Percentiles rank a stretch among this genome's conserved stretches.
Evolutionary conservation across 1,139 yeast genomes (phyloP).

Genomic region (Debaryomyces sp.): DNA sequence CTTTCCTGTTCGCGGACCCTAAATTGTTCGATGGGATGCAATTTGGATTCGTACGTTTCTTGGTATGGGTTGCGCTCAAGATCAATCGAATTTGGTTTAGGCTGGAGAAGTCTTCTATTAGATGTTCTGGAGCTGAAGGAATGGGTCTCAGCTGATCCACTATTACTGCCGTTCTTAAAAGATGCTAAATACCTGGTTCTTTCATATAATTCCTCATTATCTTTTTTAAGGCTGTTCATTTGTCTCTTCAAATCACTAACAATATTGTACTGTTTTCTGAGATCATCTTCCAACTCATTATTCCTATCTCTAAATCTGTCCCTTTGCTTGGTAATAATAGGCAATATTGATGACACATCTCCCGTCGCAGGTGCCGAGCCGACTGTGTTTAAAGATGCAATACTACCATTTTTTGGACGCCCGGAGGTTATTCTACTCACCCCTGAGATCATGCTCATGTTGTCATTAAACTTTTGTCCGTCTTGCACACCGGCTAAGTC

Average conservation of each 20-base stretch:
- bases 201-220: slow-evolving; percentile 80
- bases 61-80: slow-evolving; percentile 63
- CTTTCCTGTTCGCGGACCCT: slow-evolving; percentile 78
- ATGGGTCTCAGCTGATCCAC: slow-evolving; percentile 14
- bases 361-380: slow-evolving; percentile 27
- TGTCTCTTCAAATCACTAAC: slow-evolving; percentile 68
- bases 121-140: slow-evolving; percentile 16
- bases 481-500: slow-evolving; percentile 64
- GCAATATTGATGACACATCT: slow-evolving; percentile 61
- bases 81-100: slow-evolving; percentile 42
- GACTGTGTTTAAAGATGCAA: slow-evolving; percentile 33
- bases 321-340: slow-evolving; percentile 91
- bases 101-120: slow-evolving; percentile 30
- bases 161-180: slow-evolving; percentile 27
- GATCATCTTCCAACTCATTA: slow-evolving; percentile 80
- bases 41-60: slow-evolving; percentile 70
- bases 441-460: slow-evolving; percentile 70
- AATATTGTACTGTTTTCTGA: slow-evolving; percentile 57
- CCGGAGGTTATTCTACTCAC: slow-evolving; percentile 47
- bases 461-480: slow-evolving; percentile 51
- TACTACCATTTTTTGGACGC: slow-evolving; percentile 32
- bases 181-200: slow-evolving; percentile 76
- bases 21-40: slow-evolving; percentile 85
- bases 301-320: slow-evolving; percentile 85
- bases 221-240: slow-evolving; percentile 63